Base-by-base conservation (phyloP, 768 basidiomycete genomes). In the Psilocybe cyanescens region DNA sequence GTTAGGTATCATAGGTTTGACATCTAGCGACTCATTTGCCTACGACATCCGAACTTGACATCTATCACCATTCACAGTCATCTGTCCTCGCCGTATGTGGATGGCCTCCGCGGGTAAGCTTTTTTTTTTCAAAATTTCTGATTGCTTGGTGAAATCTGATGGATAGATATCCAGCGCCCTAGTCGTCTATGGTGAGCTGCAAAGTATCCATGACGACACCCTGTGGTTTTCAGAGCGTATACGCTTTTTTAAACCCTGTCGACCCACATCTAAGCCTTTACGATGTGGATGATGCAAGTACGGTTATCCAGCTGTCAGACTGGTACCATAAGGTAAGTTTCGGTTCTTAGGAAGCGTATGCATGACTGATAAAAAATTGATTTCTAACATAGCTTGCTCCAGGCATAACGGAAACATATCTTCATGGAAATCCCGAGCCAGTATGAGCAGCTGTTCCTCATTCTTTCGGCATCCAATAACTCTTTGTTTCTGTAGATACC, bases 111-210 rank as follows among this genome's bases (percentile, higher is more conserved):
- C 6, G 67, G 67, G 60, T 64, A 49, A 28, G 63, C 44, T 28
- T 39, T 17, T 24, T 33, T 12, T 8, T 24, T 24, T 24, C 24
- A 17, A 11, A n/a, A 7, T 30, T 53, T 8, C 33, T 59, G 3
- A 31, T 44, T 11, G 53, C 58, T 37, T 50, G 49, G 35, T 41
- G 12, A 57, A n/a, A 61, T 60, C 31, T 44, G 14, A 11, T 5
- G 67, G 11, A 64, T 70, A 3, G 11, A 64, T 70, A 3, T 68
- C 66, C 50, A 73, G 74, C 1, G 64, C 71, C 33, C 41, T 76
- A n/a, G 64, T 75, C 30, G 58, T 76, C 45, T 75, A 75, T 49
- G 75, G 64, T 64, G 30, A 51, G 64, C 68, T 17, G 9, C 53
- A 11, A 35, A 35, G 11, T 35, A 35, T 11, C 33, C 33, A 11